A percentile compares a stretch with the other conserved stretches of the same genome.
phyloP scores from a whole-genome alignment of 2,329 filamentous ascomycete species.

The Rhynchosporium secalis region DNA sequence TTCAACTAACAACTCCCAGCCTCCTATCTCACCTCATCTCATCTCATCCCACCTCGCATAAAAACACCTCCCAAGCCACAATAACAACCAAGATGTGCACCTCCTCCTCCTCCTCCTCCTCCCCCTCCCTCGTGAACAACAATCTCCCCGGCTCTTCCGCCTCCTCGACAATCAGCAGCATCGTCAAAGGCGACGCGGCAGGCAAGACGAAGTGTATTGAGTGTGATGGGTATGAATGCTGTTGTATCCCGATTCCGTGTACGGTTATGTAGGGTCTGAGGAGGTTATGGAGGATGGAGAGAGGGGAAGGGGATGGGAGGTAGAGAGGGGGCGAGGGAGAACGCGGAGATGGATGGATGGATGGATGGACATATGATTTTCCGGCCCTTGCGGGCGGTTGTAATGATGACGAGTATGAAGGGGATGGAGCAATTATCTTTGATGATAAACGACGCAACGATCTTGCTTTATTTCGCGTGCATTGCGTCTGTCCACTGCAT shows the following conservation, averaged over 20 bases:
- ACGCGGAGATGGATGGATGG: not conserved
- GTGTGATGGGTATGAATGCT: slow-evolving; percentile 54
- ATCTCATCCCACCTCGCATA: too few relatives aligned
- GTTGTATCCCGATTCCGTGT: slow-evolving; percentile 55
- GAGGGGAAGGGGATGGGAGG: slow-evolving; percentile 2
- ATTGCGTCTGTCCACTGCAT: too few relatives aligned
- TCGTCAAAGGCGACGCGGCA: slow-evolving; percentile 51
- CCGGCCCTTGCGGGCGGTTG: not conserved
- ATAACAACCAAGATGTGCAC: slow-evolving; percentile 37
- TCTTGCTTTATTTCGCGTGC: too few relatives aligned
- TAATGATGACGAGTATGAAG: not conserved
- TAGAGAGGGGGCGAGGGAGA: not conserved
- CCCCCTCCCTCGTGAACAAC: slow-evolving; percentile 42
- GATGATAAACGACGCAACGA: too few relatives aligned
- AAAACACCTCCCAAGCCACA: not conserved
- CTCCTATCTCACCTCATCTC: too few relatives aligned
- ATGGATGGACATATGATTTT: too few relatives aligned
- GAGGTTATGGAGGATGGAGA: not conserved
- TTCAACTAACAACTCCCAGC: not conserved
- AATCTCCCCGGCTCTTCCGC: slow-evolving; percentile 53
- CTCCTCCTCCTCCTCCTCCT: slow-evolving; percentile 40
- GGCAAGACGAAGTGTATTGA: slow-evolving; percentile 51
- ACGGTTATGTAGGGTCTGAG: slow-evolving; percentile 46
- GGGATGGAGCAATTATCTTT: too few relatives aligned
- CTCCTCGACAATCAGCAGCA: slow-evolving; percentile 50